Conservation (phyloP, 208 protist species). For the Leishmania martiniquensis region DNA sequence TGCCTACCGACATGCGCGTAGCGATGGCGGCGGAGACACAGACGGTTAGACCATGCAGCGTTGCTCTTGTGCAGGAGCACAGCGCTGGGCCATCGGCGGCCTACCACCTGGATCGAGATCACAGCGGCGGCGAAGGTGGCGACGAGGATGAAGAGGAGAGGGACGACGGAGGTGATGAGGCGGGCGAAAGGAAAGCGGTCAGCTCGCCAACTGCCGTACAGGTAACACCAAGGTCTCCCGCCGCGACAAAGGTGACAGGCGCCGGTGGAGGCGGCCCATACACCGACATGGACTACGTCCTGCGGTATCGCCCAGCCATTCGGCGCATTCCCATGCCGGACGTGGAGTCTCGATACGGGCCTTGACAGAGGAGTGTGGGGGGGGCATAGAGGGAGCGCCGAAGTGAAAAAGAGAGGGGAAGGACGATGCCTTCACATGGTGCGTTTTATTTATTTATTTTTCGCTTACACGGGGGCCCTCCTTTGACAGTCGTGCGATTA, state of each 20-base stretch:
- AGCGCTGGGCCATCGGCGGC: not conserved
- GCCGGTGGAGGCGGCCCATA: not conserved
- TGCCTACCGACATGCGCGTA: conserved; percentile 31
- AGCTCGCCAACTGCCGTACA: not conserved
- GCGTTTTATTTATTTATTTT: not conserved
- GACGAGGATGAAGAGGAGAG: conserved; percentile 6
- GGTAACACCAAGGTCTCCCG: not conserved
- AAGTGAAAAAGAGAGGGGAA: not conserved
- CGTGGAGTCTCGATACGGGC: conserved; percentile 56
- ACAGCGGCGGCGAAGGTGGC: not conserved
- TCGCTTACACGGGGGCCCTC: not conserved
- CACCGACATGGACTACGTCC: conserved; percentile 35
- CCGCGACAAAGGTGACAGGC: not conserved
- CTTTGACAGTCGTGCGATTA: not conserved
- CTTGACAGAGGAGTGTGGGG: too few relatives aligned
- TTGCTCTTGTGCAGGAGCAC: not conserved
- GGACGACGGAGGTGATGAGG: conserved; percentile 6
- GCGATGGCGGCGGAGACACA: conserved; percentile 19
- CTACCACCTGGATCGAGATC: not conserved
- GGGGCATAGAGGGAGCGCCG: not conserved
- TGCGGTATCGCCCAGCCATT: conserved; percentile 37
- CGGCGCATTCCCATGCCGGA: conserved; percentile 65
- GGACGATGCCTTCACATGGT: not conserved
- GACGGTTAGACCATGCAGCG: conserved; percentile 11
- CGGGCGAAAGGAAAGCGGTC: not conserved